Evolutionary conservation across 345 rosid genomes (phyloP).

Genomic region (Gossypioides kirkii): DNA sequence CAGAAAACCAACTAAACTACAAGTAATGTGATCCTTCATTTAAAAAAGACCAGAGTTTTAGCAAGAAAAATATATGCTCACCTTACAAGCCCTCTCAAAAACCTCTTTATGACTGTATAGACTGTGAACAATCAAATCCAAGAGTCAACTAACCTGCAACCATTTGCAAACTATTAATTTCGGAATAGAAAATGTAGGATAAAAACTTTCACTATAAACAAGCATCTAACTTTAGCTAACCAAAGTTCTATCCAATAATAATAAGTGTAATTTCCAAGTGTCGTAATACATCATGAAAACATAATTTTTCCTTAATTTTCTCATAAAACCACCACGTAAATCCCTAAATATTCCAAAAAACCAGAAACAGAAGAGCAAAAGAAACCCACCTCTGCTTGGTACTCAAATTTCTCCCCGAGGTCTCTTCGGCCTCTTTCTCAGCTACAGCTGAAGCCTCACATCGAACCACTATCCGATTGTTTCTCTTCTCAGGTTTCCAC

Average conservation of each 20-base stretch:
- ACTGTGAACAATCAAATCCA: conserved; percentile 86
- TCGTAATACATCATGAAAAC: neutral
- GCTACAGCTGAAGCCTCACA: no score
- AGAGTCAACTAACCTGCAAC: conserved; percentile 75
- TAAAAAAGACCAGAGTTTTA: neutral
- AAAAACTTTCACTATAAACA: no score
- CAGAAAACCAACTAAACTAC: neutral
- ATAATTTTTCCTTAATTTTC: neutral
- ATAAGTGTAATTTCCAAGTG: neutral
- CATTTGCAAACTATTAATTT: neutral
- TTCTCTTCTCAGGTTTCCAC: no score
- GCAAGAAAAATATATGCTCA: conserved; percentile 24
- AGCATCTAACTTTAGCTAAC: neutral
- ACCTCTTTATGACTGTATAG: conserved; percentile 79
- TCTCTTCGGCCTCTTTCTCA: no score
- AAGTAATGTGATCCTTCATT: neutral
- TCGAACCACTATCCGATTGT: no score
- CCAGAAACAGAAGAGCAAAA: neutral
- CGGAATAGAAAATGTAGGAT: no score
- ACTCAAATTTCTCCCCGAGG: neutral
- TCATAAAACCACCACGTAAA: neutral
- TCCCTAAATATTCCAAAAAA: neutral
- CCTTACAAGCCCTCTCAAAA: conserved; percentile 95
- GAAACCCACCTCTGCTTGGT: neutral
- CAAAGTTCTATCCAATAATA: neutral